phyloP scores from a whole-genome alignment of 805 yeast genomes.

The Sugiyamaella marilandica region DNA sequence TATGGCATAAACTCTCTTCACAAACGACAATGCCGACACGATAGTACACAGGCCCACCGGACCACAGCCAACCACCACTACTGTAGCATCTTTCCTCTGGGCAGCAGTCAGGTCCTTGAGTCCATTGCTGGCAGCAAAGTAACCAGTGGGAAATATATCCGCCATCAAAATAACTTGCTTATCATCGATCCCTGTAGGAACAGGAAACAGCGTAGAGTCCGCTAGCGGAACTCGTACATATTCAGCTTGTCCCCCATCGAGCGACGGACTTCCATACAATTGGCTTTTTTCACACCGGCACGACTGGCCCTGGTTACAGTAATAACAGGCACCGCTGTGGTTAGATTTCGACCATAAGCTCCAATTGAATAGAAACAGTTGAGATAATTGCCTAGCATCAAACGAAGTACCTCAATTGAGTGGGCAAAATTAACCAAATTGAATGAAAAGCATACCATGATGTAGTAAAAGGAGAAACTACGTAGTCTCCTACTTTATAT shows the following conservation, averaged over 20 bases:
- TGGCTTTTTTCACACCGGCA: constrained; percentile 51
- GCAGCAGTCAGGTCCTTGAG: constrained; percentile 38
- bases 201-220: constrained; percentile 43
- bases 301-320: constrained; percentile 49
- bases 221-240: constrained; percentile 57
- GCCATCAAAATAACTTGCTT: constrained; percentile 52
- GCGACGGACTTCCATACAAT: constrained; percentile 54
- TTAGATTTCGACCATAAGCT: not conserved
- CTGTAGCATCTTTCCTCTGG: constrained; percentile 29
- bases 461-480: constrained; percentile 46
- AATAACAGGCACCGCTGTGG: constrained; percentile 47
- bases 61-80: constrained; percentile 55
- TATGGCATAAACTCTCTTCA: constrained; percentile 42
- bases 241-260: constrained; percentile 62
- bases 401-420: not conserved
- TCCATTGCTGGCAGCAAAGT: constrained; percentile 51
- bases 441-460: constrained; percentile 37
- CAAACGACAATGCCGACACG: constrained; percentile 42
- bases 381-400: not conserved
- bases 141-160: constrained; percentile 62
- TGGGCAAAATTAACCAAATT: too few species aligned
- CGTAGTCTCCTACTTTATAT: constrained; percentile 45
- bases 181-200: constrained; percentile 41
- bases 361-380: too few species aligned
- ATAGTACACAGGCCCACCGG: constrained; percentile 57